Evolutionary conservation across 2,329 filamentous ascomycete genomes (phyloP), one percentile per base, ranked within the genome.

Genomic region (Arthrinium phaeospermum): DNA sequence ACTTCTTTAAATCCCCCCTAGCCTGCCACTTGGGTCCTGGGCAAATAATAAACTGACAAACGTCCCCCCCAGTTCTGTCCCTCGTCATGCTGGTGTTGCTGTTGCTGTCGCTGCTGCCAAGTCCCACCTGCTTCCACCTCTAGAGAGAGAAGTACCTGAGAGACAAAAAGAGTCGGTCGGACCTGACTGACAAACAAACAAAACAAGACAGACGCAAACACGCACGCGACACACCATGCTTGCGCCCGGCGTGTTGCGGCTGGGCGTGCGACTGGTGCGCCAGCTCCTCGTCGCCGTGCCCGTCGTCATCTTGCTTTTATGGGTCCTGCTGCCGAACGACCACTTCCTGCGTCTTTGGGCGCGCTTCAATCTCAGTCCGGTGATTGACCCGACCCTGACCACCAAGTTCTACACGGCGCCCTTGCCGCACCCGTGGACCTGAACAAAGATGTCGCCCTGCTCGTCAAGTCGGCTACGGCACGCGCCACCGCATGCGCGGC

Each of bases 381-480:
- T 70, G 27, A 22, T 70, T 22, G 45, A 70, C 12, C 47, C 68
- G 1, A 70, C 68, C 47, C 47, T 70, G 16, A 57, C 68, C 27
- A 70, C 68, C 47, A 16, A 22, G 3, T 57, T 51, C 68, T 53
- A 37, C 1, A 13, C 27, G 19, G 13, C n/a, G 22, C 68, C 68
- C 30, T 7, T 53, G 24, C 68, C 68, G 19, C 27, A 51, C 34
- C 68, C 47, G 68, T 70, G 27, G 45, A 51, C 47, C 34, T 53
- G 47, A 34, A 19, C n/a, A 24, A 27, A 3, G 68, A 70, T 16
- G 68, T 70, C 45, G 68, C 47, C 45, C 22, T 70, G 27, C 13
- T 70, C 47, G 68, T 70, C 34, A 70, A 70, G 68, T 51, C 19
- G 68, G 68, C 19, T 70, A 70, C 24, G 68, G 47, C 10, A 51